phyloP scores from a whole-genome alignment of 1,139 yeast genomes.

The Debaryomyces sp. region DNA sequence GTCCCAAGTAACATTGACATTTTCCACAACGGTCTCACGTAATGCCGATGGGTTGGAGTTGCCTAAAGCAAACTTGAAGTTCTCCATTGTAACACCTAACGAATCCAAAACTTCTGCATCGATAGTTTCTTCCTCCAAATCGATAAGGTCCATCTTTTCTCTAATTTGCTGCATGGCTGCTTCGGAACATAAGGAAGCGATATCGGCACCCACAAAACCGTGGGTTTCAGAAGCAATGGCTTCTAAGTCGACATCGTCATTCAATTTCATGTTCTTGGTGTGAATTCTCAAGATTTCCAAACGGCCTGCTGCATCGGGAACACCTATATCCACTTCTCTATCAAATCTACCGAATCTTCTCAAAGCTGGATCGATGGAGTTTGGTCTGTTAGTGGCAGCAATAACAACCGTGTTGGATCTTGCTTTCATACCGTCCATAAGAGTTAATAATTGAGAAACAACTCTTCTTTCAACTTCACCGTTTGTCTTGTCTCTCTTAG shows the following conservation, averaged over 20 bases:
- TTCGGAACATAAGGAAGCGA: slow-evolving; percentile 89
- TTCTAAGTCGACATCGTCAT: slow-evolving; percentile 93
- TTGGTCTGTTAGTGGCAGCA: slow-evolving; percentile 90
- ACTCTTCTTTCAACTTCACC: slow-evolving; percentile 98
- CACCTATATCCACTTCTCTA: slow-evolving; percentile 98
- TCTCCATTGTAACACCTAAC: slow-evolving; percentile 97
- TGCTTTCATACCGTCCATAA: slow-evolving; percentile 99
- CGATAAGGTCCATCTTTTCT: slow-evolving; percentile 98
- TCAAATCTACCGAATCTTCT: slow-evolving; percentile 99
- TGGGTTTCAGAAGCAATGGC: slow-evolving; percentile 79
- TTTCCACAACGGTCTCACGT: slow-evolving; percentile 98
- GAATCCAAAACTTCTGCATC: slow-evolving; percentile 97
- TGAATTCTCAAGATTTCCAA: slow-evolving; percentile 84
- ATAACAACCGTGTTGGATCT: slow-evolving; percentile 96
- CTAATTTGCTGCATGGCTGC: slow-evolving; percentile 95
- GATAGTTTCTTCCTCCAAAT: slow-evolving; percentile 95
- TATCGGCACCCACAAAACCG: slow-evolving; percentile 95
- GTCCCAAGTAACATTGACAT: slow-evolving; percentile 98
- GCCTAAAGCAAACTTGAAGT: slow-evolving; percentile 96
- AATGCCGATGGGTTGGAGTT: slow-evolving; percentile 98
- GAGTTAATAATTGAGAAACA: slow-evolving; percentile 92
- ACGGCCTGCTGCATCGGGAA: slow-evolving; percentile 98
- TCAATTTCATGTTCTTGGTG: slow-evolving; percentile 97
- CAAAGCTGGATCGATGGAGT: slow-evolving; percentile 96
- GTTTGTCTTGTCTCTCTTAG: slow-evolving; percentile 99